These are phyloP conservation scores for Fagus crenata DNA, from an alignment of 306 rosid species.

Conservation along the genomic window DNA sequence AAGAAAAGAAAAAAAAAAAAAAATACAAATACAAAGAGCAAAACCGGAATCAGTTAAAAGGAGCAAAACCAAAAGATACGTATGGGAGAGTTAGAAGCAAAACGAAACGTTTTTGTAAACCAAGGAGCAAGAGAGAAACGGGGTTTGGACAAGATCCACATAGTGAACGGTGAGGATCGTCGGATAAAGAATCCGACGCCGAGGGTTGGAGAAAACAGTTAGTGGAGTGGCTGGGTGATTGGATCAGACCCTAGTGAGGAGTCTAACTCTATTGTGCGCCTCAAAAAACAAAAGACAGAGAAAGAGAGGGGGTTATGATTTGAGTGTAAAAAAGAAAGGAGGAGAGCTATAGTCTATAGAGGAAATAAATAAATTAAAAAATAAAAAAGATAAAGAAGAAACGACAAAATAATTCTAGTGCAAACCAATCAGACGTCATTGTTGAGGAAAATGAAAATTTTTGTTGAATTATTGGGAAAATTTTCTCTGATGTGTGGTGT, in stretches of 20 bases:
- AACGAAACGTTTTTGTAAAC: neutral
- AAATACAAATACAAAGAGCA: neutral
- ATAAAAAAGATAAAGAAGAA: neutral
- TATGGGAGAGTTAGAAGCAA: too few relatives aligned
- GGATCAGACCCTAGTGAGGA: slow-evolving; percentile 27
- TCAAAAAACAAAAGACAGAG: neutral
- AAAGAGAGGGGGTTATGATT: neutral
- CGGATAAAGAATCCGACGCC: slow-evolving; percentile 16
- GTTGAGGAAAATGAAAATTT: neutral
- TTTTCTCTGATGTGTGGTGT: neutral
- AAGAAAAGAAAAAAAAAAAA: neutral
- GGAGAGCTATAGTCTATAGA: too few relatives aligned
- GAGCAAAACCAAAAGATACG: neutral
- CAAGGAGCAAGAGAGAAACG: neutral
- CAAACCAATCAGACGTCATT: slow-evolving; percentile 14
- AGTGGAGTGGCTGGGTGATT: neutral
- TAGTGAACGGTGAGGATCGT: neutral
- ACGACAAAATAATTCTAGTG: slow-evolving; percentile 14
- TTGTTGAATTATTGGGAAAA: neutral
- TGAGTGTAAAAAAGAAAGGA: neutral
- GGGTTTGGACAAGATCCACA: slow-evolving; percentile 7
- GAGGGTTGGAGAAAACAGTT: slow-evolving; percentile 19
- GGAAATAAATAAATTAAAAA: neutral
- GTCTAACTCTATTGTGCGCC: slow-evolving; percentile 27
- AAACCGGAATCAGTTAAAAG: neutral